Percentiles rank a stretch among this genome's conserved stretches.
phyloP scores from a whole-genome alignment of 306 rosid genomes.

The Acmispon strigosus region DNA sequence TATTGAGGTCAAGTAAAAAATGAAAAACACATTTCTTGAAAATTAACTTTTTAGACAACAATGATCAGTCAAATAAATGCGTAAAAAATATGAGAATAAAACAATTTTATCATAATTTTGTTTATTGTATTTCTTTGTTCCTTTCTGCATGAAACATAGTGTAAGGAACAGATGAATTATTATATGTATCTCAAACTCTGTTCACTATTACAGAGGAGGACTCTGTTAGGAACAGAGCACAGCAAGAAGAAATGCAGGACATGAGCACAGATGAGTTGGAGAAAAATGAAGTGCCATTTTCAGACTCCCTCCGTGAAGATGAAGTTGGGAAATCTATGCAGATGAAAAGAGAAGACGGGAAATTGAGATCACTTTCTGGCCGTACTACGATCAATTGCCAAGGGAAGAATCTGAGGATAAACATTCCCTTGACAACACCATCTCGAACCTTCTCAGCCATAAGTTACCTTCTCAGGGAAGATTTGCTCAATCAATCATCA shows the following conservation, averaged over 20 bases:
- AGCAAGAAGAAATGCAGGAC: slow-evolving; percentile 54
- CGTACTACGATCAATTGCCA: slow-evolving; percentile 43
- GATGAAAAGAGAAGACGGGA: slow-evolving; percentile 48
- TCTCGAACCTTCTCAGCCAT: slow-evolving; percentile 84
- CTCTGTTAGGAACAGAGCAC: slow-evolving; percentile 59
- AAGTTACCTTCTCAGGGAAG: slow-evolving; percentile 78
- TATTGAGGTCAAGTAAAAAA: not conserved
- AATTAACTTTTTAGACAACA: not conserved
- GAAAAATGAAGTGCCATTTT: slow-evolving; percentile 40
- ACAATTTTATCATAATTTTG: not conserved
- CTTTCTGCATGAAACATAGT: not conserved
- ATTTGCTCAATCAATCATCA: slow-evolving; percentile 70
- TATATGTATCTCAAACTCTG: not conserved
- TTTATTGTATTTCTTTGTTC: not conserved
- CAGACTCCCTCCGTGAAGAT: slow-evolving; percentile 39
- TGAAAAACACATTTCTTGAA: not conserved
- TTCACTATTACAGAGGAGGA: slow-evolving; percentile 63
- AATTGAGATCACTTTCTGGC: slow-evolving; percentile 55
- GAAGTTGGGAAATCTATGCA: slow-evolving; percentile 37
- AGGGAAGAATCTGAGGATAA: slow-evolving; percentile 81
- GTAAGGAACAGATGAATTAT: not conserved
- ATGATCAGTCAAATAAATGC: not conserved
- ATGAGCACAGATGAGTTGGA: slow-evolving; percentile 42
- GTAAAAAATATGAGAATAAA: not conserved
- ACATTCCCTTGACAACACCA: slow-evolving; percentile 91